A percentile compares a stretch with the other conserved stretches of the same genome.
phyloP scores from a whole-genome alignment of 495 filamentous ascomycete species.

The Lasiosphaeria hispida region DNA sequence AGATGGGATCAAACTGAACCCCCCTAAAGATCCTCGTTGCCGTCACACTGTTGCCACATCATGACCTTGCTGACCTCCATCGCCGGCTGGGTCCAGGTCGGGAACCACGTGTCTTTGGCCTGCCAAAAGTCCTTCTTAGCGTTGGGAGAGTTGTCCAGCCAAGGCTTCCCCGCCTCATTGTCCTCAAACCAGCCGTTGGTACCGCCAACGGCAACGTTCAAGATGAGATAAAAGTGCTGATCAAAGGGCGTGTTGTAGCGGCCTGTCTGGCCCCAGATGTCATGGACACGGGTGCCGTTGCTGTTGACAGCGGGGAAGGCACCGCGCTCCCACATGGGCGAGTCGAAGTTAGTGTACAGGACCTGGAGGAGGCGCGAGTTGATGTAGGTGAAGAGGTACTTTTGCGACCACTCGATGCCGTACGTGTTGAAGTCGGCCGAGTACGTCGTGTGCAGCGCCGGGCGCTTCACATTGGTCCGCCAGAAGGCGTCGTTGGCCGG shows the following conservation, averaged over 20 bases:
- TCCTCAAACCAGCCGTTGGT: constrained; percentile 87
- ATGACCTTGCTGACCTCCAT: constrained; percentile 72
- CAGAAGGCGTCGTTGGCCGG: constrained; percentile 64
- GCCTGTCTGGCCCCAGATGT: constrained; percentile 68
- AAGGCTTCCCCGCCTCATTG: constrained; percentile 67
- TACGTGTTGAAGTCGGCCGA: constrained; percentile 65
- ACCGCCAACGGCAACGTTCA: constrained; percentile 78
- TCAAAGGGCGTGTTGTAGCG: constrained; percentile 72
- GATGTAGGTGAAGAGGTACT: constrained; percentile 85
- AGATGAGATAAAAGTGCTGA: constrained; percentile 74
- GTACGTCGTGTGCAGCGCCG: constrained; percentile 75
- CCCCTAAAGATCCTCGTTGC: constrained; percentile 43
- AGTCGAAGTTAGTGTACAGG: constrained; percentile 72
- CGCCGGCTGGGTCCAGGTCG: constrained; percentile 69
- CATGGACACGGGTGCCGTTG: constrained; percentile 66
- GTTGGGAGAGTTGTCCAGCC: constrained; percentile 64
- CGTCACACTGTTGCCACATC: constrained; percentile 76
- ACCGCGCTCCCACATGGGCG: constrained; percentile 70
- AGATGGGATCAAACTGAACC: background rate
- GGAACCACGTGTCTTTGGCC: constrained; percentile 62
- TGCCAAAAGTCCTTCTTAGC: constrained; percentile 75
- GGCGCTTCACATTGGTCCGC: constrained; percentile 72
- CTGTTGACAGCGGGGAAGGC: constrained; percentile 63
- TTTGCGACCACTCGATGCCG: constrained; percentile 82
- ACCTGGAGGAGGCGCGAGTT: constrained; percentile 77